These are phyloP conservation scores for Spizellomyces sp. DNA, from an alignment of 192 early-diverging fungal species.

Conservation along the genomic window DNA sequence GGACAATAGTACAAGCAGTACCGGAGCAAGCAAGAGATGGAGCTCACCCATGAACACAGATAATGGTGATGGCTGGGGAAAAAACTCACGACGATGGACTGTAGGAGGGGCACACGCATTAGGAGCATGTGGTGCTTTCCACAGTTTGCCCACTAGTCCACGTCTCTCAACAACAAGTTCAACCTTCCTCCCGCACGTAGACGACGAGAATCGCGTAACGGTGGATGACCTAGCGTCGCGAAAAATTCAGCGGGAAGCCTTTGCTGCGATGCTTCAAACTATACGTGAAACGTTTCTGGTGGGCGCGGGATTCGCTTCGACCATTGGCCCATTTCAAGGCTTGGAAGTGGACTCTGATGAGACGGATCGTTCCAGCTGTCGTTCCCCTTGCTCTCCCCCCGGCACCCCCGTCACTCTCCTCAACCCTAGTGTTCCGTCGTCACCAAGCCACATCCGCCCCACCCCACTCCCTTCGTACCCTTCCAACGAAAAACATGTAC, in stretches of 20 bases:
- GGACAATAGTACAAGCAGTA: not conserved
- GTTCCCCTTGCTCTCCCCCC: not conserved
- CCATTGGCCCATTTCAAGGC: not conserved
- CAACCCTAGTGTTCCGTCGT: not conserved
- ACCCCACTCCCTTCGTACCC: not conserved
- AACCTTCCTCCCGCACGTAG: not conserved
- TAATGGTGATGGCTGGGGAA: not conserved
- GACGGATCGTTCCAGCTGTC: not conserved
- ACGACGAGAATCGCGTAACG: slow-evolving; percentile 12
- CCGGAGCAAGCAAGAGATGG: slow-evolving; percentile 3
- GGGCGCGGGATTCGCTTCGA: not conserved
- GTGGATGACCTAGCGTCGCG: slow-evolving; percentile 19
- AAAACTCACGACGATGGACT: slow-evolving; percentile 1
- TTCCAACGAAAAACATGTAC: not conserved
- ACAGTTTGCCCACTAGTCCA: not conserved
- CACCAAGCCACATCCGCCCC: not conserved
- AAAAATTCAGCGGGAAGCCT: slow-evolving; percentile 6
- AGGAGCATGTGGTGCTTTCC: not conserved
- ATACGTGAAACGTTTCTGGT: slow-evolving; percentile 15
- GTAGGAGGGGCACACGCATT: not conserved
- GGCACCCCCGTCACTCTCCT: not conserved
- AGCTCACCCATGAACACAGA: slow-evolving; percentile 7
- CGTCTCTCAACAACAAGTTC: not conserved
- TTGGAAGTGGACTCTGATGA: not conserved
- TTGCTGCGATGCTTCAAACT: slow-evolving; percentile 6